A percentile compares a stretch with the other conserved stretches of the same genome.
These are phyloP conservation scores for Garcia nutans DNA, from an alignment of 345 rosid species.

Conservation along the genomic window DNA sequence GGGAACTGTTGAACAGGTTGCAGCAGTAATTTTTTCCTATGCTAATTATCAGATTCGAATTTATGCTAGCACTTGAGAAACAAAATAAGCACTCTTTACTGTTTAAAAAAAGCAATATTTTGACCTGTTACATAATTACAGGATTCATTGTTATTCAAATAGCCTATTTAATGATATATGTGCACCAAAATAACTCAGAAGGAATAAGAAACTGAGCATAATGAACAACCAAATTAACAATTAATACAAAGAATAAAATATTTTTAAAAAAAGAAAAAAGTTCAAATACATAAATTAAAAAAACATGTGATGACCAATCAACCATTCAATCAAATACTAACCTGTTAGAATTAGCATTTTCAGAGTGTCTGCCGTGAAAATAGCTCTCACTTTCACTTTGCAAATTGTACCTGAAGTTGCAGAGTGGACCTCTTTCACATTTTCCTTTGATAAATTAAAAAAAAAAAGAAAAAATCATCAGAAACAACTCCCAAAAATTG, in stretches of 20 bases:
- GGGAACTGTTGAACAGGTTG: slow-evolving; percentile 84
- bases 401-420: slow-evolving; percentile 79
- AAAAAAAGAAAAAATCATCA: slow-evolving; percentile 49
- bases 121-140: slow-evolving; percentile 47
- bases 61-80: slow-evolving; percentile 69
- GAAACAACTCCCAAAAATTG: slow-evolving; percentile 83
- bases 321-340: slow-evolving; percentile 23
- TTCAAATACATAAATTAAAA: slow-evolving; percentile 1
- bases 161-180: neutral
- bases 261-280: neutral
- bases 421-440: slow-evolving; percentile 90
- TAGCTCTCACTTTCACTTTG: slow-evolving; percentile 48
- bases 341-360: slow-evolving; percentile 53
- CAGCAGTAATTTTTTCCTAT: slow-evolving; percentile 77
- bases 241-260: neutral
- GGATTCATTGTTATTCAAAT: slow-evolving; percentile 27
- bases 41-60: slow-evolving; percentile 68
- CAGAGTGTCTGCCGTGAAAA: slow-evolving; percentile 49
- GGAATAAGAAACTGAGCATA: slow-evolving; percentile 6
- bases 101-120: too few species aligned
- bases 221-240: neutral
- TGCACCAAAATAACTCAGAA: neutral
- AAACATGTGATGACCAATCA: slow-evolving; percentile 13
- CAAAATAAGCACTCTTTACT: slow-evolving; percentile 94
- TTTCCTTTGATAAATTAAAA: slow-evolving; percentile 78